Conservation (phyloP, 2,329 filamentous ascomycete species). For the Cercospora berteroae region DNA sequence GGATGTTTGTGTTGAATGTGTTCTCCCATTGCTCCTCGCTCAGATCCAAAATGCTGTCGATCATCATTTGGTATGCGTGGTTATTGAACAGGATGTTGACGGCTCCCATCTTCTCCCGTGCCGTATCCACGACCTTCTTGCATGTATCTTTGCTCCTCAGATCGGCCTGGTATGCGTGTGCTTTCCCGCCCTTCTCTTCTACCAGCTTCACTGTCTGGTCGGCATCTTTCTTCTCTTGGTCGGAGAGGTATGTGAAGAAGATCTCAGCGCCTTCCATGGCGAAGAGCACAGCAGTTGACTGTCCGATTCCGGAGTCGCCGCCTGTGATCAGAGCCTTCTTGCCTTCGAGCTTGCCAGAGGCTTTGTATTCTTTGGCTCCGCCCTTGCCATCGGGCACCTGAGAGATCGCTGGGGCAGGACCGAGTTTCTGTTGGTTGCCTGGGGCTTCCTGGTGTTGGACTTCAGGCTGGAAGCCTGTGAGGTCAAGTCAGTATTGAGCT, state of each 20-base stretch:
- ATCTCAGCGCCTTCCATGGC: constrained; percentile 77
- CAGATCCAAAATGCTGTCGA: constrained; percentile 67
- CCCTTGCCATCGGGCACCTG: constrained; percentile 67
- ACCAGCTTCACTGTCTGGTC: constrained; percentile 70
- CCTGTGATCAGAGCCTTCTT: constrained; percentile 78
- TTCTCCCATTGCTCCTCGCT: constrained; percentile 75
- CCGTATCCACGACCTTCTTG: constrained; percentile 65
- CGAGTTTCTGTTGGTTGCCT: constrained; percentile 56
- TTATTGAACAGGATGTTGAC: constrained; percentile 77
- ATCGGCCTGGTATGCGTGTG: constrained; percentile 63
- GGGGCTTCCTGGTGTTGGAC: constrained; percentile 54
- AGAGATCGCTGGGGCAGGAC: constrained; percentile 60
- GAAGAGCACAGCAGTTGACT: constrained; percentile 71
- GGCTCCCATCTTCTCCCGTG: constrained; percentile 62
- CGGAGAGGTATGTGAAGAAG: constrained; percentile 66
- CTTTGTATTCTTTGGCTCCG: constrained; percentile 67
- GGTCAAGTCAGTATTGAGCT: not conserved
- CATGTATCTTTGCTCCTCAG: constrained; percentile 66
- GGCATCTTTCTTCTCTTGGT: constrained; percentile 73
- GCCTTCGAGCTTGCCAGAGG: constrained; percentile 71
- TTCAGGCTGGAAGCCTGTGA: constrained; percentile 23
- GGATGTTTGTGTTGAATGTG: constrained; percentile 81
- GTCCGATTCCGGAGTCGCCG: constrained; percentile 76
- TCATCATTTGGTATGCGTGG: constrained; percentile 70
- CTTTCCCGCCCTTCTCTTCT: constrained; percentile 64